These are phyloP conservation scores for Albophoma yamanashiensis DNA, from an alignment of 2,329 filamentous ascomycete species.

Conservation along the genomic window DNA sequence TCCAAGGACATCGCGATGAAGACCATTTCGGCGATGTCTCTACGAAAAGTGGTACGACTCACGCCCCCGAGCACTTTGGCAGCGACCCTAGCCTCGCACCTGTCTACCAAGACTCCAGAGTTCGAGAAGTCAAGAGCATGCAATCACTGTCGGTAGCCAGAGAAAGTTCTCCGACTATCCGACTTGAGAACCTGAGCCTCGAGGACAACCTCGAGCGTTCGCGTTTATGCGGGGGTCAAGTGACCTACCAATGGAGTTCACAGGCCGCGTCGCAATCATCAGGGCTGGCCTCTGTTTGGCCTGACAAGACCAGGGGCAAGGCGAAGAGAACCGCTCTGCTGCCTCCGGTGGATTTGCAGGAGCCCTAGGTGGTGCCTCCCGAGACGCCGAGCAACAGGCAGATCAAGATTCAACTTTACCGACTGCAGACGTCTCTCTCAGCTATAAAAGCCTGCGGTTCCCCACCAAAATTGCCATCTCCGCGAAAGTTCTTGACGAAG, in stretches of 20 bases:
- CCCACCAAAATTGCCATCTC: constrained; percentile 30
- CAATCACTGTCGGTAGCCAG: constrained; percentile 20
- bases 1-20: constrained; percentile 28
- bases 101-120: constrained; percentile 7
- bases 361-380: constrained; percentile 20
- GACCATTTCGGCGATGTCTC: constrained; percentile 24
- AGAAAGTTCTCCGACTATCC: constrained; percentile 32
- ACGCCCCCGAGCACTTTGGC: constrained; percentile 2
- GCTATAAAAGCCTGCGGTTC: constrained; percentile 23
- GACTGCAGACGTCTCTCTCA: constrained; percentile 20
- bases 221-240: constrained; percentile 29
- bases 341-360: constrained; percentile 10
- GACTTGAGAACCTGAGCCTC: constrained; percentile 29
- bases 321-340: constrained; percentile 5
- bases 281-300: constrained; percentile 16
- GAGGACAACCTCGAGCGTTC: constrained; percentile 14
- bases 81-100: not conserved
- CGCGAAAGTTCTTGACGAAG: constrained; percentile 54
- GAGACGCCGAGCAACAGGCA: constrained; percentile 21
- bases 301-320: constrained; percentile 9
- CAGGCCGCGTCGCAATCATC: not conserved
- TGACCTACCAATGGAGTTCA: constrained; percentile 22
- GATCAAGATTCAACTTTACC: constrained; percentile 19
- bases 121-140: constrained; percentile 14
- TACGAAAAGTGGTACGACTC: constrained; percentile 21